phyloP scores from a whole-genome alignment of 495 filamentous ascomycete genomes.

The Pyrenula massariospora region DNA sequence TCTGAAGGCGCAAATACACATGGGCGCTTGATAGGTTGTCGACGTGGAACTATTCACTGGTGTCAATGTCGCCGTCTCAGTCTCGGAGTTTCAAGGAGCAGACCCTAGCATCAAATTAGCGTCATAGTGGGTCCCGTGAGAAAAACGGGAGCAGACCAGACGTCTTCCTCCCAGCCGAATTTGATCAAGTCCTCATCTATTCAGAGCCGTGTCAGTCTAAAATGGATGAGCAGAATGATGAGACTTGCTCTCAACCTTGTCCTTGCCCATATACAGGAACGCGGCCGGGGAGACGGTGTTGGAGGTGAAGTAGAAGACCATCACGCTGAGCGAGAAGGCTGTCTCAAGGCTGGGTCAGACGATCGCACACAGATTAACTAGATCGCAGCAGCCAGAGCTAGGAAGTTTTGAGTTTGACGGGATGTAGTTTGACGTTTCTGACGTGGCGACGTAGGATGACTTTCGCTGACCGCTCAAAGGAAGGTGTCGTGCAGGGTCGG shows the following conservation, averaged over 20 bases:
- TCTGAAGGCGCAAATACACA: conserved; percentile 77
- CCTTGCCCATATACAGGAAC: conserved; percentile 91
- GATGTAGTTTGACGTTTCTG: too few species aligned
- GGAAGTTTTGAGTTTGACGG: too few species aligned
- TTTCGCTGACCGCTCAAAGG: too few species aligned
- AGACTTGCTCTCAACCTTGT: conserved; percentile 90
- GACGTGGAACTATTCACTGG: conserved; percentile 66
- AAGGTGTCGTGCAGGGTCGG: too few species aligned
- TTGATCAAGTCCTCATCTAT: conserved; percentile 93
- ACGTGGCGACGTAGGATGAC: too few species aligned
- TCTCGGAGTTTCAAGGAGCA: too few species aligned
- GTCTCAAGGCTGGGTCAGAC: neutral
- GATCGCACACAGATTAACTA: too few species aligned
- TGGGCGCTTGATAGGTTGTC: conserved; percentile 96
- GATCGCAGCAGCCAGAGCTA: too few species aligned
- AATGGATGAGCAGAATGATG: conserved; percentile 1
- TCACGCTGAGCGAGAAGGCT: too few species aligned
- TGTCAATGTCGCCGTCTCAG: neutral
- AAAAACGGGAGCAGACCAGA: conserved; percentile 50
- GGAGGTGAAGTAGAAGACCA: conserved; percentile 96
- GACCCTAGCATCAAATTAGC: too few species aligned
- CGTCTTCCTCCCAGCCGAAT: conserved; percentile 84
- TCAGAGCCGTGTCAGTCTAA: conserved; percentile 12
- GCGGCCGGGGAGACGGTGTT: conserved; percentile 64
- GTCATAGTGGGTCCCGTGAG: neutral